Base-by-base conservation (phyloP, 805 yeast genomes). In the Metschnikowia cerradonensis region DNA sequence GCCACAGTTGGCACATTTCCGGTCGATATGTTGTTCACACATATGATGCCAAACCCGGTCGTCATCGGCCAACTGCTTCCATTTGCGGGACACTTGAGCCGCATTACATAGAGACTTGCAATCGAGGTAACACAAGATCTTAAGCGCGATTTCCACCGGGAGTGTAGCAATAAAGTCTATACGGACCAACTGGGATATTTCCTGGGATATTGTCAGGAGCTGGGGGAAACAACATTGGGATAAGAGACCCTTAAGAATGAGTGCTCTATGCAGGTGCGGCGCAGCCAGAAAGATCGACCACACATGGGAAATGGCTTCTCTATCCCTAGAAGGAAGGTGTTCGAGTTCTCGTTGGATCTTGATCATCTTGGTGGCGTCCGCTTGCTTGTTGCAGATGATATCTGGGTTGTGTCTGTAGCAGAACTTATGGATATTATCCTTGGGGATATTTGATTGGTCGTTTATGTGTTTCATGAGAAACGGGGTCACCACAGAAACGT, bases 1-100 rank as follows among this genome's bases (percentile, higher is more conserved):
- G 14, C 99, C 99, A 71, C 99, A 94, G 63, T 89, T 89, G 37
- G 97, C 96, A 71, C 99, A 94, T 67, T 94, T 94, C 53, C 96
- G 79, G 70, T 94, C 99, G 49, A 94, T 94, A 67, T 94, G 99
- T 70, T 94, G 99, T 65, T 90, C 96, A 65, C 99, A 94, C 90
- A 94, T 86, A 58, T 92, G 91, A 65, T 92, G 94, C 99, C 99
- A 94, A 2, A 94, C 97, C 45, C 95, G 72, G 63, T 94, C 98
- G 65, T 92, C 97, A 67, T 94, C 97, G 1, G 99, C 98, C 52
- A 94, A 72, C 50, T 73, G 72, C 64, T 88, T 84, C 99, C 99
- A 94, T 47, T 80, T 81, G 48, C 82, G 80, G 32, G 91, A 86
- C 2, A 94, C 99, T 70, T 87, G 95, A 0, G 97, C 96, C 0